A percentile compares a stretch with the other conserved stretches of the same genome.
Conservation (phyloP, 2,329 filamentous ascomycete species). For the Dryadomyces quercus-mongolicae region DNA sequence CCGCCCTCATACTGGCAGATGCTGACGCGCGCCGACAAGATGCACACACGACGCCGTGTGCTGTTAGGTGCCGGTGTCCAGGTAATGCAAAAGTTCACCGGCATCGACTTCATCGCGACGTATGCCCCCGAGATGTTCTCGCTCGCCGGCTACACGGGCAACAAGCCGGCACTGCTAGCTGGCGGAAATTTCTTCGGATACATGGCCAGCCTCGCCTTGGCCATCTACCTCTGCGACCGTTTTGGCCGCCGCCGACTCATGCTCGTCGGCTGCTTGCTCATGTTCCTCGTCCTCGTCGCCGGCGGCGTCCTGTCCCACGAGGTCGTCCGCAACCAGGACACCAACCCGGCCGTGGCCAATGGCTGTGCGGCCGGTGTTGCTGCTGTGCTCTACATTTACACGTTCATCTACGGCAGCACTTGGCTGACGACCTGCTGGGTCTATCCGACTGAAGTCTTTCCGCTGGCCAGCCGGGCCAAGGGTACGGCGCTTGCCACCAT, state of each 20-base stretch:
- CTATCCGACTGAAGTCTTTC: conserved; percentile 43
- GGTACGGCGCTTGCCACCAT: conserved; percentile 21
- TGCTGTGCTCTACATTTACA: conserved; percentile 33
- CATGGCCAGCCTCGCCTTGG: conserved; percentile 37
- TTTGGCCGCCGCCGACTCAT: conserved; percentile 30
- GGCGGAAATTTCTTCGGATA: conserved; percentile 39
- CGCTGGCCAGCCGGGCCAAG: conserved; percentile 42
- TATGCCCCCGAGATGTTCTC: conserved; percentile 23
- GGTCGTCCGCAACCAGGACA: conserved; percentile 21
- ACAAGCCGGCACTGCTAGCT: conserved; percentile 33
- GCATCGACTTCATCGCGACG: conserved; percentile 27
- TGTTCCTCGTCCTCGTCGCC: conserved; percentile 16
- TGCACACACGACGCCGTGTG: conserved; percentile 26
- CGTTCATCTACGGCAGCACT: conserved; percentile 38
- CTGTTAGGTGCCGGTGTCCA: conserved; percentile 27
- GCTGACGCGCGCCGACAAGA: conserved; percentile 17
- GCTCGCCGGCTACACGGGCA: conserved; percentile 21
- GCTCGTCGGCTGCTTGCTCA: conserved; percentile 23
- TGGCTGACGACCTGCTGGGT: conserved; percentile 36
- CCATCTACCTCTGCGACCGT: conserved; percentile 33
- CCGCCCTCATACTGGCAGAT: conserved; percentile 24
- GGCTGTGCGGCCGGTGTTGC: conserved; percentile 28
- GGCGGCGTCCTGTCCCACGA: conserved; percentile 26
- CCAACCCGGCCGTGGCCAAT: conserved; percentile 21
- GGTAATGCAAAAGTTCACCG: conserved; percentile 30